Evolutionary conservation across 2,329 filamentous ascomycete genomes (phyloP), one percentile per base, ranked within the genome.

Genomic region (Beauveria rudraprayagi): DNA sequence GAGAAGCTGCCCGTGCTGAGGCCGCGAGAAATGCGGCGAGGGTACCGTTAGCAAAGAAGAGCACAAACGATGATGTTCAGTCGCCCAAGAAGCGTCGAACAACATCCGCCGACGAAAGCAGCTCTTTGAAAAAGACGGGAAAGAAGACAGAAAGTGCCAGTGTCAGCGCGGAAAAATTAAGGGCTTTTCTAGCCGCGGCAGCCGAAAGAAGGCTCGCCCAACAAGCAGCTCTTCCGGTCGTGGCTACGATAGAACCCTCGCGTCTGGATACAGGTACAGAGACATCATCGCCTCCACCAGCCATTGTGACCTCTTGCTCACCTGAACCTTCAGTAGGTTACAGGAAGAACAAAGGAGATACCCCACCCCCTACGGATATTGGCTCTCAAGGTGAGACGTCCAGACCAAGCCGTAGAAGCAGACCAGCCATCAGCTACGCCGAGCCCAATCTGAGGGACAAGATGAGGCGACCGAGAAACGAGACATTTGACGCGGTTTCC

Each of bases 381-480:
- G 82, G 79, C 8, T 75, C 74, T 8, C 78, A 73, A 41, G 80
- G 81, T 55, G 82, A 88, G 66, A 81, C 81, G 30, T 79, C 83
- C 30, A 81, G 90, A 50, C 83, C 84, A 24, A 88, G 86, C 66
- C 80, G 90, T 65, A 83, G 90, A 65, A 83, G 84, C 53, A 80
- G 88, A 67, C 76, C 83, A 11, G 80, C 85, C 55, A 83, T 94
- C 63, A 93, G 89, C 76, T 94, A 94, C 71, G 88, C 89, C 11
- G 89, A 93, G 71, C 90, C 90, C 1, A 93, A 89, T 68, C 77
- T 94, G 47, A 82, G 88, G 64, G 88, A 87, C 69, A 94, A 94
- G 75, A 92, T 94, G 90, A 83, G 90, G 62, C 83, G 90, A 62
- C 89, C 90, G 24, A 89, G 87, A 1, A 90, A 90, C 69, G 85